A percentile compares a stretch with the other conserved stretches of the same genome.
These are phyloP conservation scores for Penicillium sp. DNA, from an alignment of 2,329 filamentous ascomycete genomes.

Conservation along the genomic window DNA sequence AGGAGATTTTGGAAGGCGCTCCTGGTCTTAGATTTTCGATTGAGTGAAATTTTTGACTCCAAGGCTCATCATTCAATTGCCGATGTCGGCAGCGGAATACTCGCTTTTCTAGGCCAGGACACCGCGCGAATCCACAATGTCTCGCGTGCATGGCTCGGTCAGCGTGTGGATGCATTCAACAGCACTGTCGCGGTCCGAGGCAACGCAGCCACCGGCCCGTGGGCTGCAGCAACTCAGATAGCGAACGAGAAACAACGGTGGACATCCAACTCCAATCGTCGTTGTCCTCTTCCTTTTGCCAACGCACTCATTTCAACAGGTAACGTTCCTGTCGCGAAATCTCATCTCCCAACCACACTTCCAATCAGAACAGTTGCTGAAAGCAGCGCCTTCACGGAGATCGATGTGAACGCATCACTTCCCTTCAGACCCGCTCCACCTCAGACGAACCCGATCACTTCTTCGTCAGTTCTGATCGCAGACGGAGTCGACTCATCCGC, in stretches of 20 bases:
- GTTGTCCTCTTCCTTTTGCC: background rate
- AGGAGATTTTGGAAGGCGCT: constrained; percentile 10
- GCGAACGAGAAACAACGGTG: background rate
- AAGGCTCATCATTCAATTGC: constrained; percentile 3
- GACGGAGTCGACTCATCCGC: background rate
- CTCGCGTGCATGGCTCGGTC: background rate
- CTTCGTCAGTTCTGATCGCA: background rate
- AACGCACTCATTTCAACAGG: background rate
- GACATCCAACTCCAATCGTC: background rate
- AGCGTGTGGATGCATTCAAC: constrained; percentile 3
- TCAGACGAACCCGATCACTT: background rate
- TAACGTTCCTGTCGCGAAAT: too few species aligned
- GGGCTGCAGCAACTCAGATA: background rate
- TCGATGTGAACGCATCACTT: background rate
- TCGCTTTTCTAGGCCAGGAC: constrained; percentile 11
- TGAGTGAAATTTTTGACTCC: background rate
- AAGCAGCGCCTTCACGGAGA: background rate
- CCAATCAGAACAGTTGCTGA: background rate
- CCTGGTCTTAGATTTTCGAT: background rate
- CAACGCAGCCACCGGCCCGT: background rate
- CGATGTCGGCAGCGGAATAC: constrained; percentile 12
- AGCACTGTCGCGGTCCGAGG: background rate
- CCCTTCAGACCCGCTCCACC: background rate
- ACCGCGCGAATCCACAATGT: constrained; percentile 5
- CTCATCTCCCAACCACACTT: background rate